Base-by-base conservation (phyloP, 2,329 filamentous ascomycete genomes). In the Colletotrichum sublineola region DNA sequence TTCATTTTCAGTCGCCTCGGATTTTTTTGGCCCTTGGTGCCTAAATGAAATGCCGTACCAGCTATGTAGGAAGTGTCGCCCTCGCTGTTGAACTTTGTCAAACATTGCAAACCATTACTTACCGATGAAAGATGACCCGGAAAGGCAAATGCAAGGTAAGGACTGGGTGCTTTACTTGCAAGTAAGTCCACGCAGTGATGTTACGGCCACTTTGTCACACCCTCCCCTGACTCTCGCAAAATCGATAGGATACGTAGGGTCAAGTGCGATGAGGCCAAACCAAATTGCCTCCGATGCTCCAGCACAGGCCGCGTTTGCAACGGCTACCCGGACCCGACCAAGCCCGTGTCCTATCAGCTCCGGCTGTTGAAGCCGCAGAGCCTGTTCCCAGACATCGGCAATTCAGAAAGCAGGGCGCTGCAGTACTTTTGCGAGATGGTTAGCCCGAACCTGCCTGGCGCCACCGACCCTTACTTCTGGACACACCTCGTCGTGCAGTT, bases 231-330 rank as follows among this genome's bases (percentile, higher is more conserved):
- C 31, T 36, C 4, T 12, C 18, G 46, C n/a, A 3, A 18, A n/a
- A 12, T 1, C 6, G n/a, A 29, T 68, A 88, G 86, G 77, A 83
- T 86, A 53, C 85, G 87, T 63, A 86, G 86, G 68, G 84, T 89
- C 57, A 89, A 89, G 78, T 90, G 88, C 77, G 87, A 89, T 73
- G 87, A 89, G 78, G 80, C 78, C 18, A 88, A 86, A 67, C 88
- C 88, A 0, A 80, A 78, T 50, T 90, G 88, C 75, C 78, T 83
- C 48, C 84, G 86, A 71, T 90, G 88, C 76, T 83, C 83, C 33
- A 86, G 83, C 68, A 89, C 87, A 3, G 87, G 88, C n/a, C 84
- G 88, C 63, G 84, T 82, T 74, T 90, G 88, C 76, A 88, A 89
- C 76, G 88, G 88, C 71, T 90, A 90, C 71, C 24, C 42, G 11